Conservation (phyloP, 2,329 filamentous ascomycete species). For the Venturia effusa region DNA sequence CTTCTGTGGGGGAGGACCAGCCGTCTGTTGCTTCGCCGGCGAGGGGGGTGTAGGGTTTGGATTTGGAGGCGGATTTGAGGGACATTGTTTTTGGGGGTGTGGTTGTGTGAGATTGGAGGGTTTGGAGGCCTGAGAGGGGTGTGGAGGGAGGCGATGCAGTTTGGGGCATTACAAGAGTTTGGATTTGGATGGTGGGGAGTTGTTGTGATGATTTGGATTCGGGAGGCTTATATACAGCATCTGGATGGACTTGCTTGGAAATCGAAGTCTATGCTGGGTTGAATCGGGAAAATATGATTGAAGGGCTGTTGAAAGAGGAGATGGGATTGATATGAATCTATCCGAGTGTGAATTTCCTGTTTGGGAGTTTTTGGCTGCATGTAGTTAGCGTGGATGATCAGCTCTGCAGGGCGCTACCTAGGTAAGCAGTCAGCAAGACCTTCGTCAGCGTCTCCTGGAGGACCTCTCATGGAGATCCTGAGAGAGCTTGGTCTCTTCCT, state of each 20-base stretch:
- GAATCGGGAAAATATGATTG: not conserved
- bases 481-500: no score
- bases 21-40: constrained; percentile 16
- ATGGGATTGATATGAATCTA: not conserved
- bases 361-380: not conserved
- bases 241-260: not conserved
- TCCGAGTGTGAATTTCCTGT: not conserved
- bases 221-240: not conserved
- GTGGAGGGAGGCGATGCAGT: not conserved
- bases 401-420: not conserved
- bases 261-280: not conserved
- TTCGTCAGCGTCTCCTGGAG: not conserved
- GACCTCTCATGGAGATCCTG: not conserved
- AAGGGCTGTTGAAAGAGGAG: not conserved
- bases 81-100: not conserved
- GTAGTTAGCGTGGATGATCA: not conserved
- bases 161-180: not conserved
- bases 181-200: not conserved
- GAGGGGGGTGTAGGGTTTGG: constrained; percentile 17
- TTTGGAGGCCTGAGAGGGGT: not conserved
- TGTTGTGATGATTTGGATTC: not conserved
- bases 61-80: constrained; percentile 12
- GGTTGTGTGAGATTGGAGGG: not conserved
- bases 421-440: not conserved
- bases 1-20: constrained; percentile 18